Evolutionary conservation across 1,139 yeast genomes (phyloP), one percentile per base, ranked within the genome.

Genomic region (Sugiyamaella novakii): DNA sequence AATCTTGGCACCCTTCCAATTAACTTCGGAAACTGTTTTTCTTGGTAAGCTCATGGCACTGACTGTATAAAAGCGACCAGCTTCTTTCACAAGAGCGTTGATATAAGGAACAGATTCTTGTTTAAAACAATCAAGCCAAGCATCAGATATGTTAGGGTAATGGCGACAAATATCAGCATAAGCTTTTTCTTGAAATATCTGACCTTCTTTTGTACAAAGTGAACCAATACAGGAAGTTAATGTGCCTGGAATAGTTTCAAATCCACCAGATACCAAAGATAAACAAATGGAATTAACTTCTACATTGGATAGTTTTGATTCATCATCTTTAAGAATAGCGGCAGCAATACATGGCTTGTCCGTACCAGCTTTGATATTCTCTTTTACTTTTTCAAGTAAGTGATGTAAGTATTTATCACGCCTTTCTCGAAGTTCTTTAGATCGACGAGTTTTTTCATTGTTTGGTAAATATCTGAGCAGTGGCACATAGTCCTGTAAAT

Each of bases 221-320:
- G 80, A 80, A 0, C 84, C 84, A 56, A 83, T 59, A 11, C 83
- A 71, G 58, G 83, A 81, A 52, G 79, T 76, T 47, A 84, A 70
- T 42, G 80, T 83, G 34, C 83, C 71, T 0, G 88, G 82, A 1
- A 83, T 79, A 53, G 85, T 84, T 60, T 84, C 91, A 34, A 84
- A 68, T 0, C 91, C 92, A 10, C 89, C 91, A 61, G 87, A 81
- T 0, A 84, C 81, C 79, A 84, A 78, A 0, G 89, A 81, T 39
- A 84, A 67, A 59, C 88, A 83, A 15, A 82, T 73, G 31, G 86
- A 79, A 52, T 74, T 75, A 43, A 82, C 65, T 59, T 84, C 87
- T 7, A 66, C 58, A 19, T 59, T 54, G 22, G 54, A 43, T 24
- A 63, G 58, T 51, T 58, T 60, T 15, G 65, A 50, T 31, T 60